These are phyloP conservation scores for Lachancea meyersii DNA, from an alignment of 805 yeast genomes.

Conservation along the genomic window DNA sequence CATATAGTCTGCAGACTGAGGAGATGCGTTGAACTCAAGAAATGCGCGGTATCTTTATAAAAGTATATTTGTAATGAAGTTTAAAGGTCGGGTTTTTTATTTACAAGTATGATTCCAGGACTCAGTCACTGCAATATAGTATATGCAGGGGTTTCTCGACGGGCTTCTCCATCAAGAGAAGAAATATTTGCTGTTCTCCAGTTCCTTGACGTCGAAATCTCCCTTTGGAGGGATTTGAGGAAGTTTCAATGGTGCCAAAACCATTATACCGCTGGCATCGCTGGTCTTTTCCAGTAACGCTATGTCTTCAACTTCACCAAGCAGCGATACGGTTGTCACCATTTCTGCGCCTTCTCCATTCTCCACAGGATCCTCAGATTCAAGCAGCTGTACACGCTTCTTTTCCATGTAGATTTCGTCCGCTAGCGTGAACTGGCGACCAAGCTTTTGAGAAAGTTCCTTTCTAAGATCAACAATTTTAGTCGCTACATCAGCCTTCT, in stretches of 20 bases:
- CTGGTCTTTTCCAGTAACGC: constrained; percentile 26
- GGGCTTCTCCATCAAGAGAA: constrained; percentile 37
- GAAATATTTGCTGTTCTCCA: constrained; percentile 73
- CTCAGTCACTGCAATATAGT: background rate
- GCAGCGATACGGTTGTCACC: constrained; percentile 65
- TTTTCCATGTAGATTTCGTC: constrained; percentile 74
- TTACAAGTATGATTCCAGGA: background rate
- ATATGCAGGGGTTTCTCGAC: constrained; percentile 3
- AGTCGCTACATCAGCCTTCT: constrained; percentile 44
- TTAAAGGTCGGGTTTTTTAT: constrained; percentile 2
- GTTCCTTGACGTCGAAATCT: constrained; percentile 68
- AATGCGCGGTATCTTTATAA: background rate
- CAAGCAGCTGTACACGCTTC: constrained; percentile 49
- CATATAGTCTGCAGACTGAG: constrained; percentile 19
- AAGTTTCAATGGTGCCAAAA: constrained; percentile 61
- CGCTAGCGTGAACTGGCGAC: constrained; percentile 51
- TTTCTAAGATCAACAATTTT: constrained; percentile 46
- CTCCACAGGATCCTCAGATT: constrained; percentile 45
- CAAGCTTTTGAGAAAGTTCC: constrained; percentile 42
- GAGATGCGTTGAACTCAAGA: background rate
- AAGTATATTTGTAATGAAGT: constrained; percentile 1
- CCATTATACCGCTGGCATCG: constrained; percentile 31
- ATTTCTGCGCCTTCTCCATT: constrained; percentile 46
- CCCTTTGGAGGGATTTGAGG: constrained; percentile 78
- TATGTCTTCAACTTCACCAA: constrained; percentile 30